Evolutionary conservation across 306 rosid genomes (phyloP).

Genomic region (Rubus parviflorus): DNA sequence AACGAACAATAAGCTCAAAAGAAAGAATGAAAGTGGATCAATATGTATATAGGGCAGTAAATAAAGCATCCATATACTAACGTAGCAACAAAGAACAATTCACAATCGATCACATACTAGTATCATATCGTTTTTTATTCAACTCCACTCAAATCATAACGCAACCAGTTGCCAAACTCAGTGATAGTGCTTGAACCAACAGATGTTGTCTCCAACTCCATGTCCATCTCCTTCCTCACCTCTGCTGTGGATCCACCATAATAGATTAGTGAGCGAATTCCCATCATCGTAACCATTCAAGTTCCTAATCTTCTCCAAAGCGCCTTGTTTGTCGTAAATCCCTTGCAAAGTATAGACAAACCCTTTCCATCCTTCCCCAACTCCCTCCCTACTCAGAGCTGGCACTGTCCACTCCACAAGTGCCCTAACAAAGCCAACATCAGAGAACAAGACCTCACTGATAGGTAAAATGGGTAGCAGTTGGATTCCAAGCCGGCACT

Average conservation of each 20-base stretch:
- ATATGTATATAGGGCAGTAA: background rate
- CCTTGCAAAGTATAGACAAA: conserved; percentile 66
- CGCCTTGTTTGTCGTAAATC: conserved; percentile 49
- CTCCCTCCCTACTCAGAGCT: conserved; percentile 64
- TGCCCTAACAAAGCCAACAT: conserved; percentile 55
- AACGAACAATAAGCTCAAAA: background rate
- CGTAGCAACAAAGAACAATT: background rate
- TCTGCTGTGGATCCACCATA: conserved; percentile 89
- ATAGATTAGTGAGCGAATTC: conserved; percentile 67
- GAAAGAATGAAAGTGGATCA: background rate
- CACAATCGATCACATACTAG: background rate
- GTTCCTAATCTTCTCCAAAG: conserved; percentile 45
- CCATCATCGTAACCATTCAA: conserved; percentile 73
- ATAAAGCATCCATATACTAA: background rate
- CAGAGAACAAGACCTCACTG: conserved; percentile 59
- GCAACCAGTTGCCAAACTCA: background rate
- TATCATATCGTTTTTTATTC: background rate
- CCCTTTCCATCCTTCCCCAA: conserved; percentile 92
- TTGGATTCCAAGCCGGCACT: conserved; percentile 80
- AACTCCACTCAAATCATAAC: background rate
- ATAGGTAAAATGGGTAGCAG: conserved; percentile 69
- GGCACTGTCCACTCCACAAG: conserved; percentile 81
- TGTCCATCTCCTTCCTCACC: conserved; percentile 24
- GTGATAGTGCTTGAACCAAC: conserved; percentile 42
- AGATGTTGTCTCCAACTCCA: conserved; percentile 21